These are phyloP conservation scores for Lentinula edodes DNA, from an alignment of 768 basidiomycete genomes.

Conservation along the genomic window DNA sequence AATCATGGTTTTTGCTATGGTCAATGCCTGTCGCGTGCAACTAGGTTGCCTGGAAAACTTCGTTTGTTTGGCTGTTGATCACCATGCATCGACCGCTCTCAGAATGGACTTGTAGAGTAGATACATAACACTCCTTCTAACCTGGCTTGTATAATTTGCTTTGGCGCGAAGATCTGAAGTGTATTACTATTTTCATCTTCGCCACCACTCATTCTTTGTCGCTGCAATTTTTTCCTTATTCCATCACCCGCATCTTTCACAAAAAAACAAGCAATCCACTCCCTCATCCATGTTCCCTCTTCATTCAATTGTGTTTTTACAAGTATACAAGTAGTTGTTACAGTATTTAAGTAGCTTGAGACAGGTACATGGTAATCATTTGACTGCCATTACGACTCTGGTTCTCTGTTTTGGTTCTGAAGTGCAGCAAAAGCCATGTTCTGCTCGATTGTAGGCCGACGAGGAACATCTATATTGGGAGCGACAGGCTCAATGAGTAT, in stretches of 20 bases:
- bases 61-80: conserved; percentile 7
- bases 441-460: conserved; percentile 72
- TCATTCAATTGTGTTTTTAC: conserved; percentile 13
- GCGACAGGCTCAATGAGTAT: conserved; percentile 36
- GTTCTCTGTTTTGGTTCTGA: conserved; percentile 34
- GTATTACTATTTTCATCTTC: not conserved
- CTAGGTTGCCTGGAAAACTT: not conserved
- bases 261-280: conserved; percentile 3
- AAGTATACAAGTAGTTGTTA: conserved; percentile 14
- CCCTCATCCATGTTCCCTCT: conserved; percentile 11
- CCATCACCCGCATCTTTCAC: conserved; percentile 2
- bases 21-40: not conserved
- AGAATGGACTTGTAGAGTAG: conserved; percentile 6
- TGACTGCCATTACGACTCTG: conserved; percentile 10
- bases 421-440: conserved; percentile 79
- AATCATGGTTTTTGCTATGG: conserved; percentile 3
- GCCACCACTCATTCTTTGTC: not conserved
- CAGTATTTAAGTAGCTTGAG: conserved; percentile 12
- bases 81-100: conserved; percentile 1
- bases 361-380: not conserved
- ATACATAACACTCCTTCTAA: conserved; percentile 4
- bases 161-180: not conserved
- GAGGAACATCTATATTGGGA: conserved; percentile 36
- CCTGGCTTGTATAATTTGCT: conserved; percentile 8
- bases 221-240: conserved; percentile 12